A percentile compares a stretch with the other conserved stretches of the same genome.
Conservation (phyloP, 176 grass and related monocot genomes). For the Alopecurus myosuroides region DNA sequence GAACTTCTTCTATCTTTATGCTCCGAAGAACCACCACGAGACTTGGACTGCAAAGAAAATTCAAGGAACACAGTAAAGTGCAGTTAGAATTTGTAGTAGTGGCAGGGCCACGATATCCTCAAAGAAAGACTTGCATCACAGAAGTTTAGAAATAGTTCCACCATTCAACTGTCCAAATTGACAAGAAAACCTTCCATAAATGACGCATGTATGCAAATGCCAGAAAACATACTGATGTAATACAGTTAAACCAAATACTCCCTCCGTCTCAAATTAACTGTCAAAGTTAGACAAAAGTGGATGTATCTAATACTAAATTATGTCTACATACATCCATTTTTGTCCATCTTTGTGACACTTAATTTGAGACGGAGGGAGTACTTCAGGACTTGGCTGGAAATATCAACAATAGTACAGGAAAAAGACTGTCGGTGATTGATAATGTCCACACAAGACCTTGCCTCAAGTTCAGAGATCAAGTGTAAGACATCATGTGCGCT, state of each 20-base stretch:
- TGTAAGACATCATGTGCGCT: conserved; percentile 50
- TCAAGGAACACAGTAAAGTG: background rate
- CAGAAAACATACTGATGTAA: background rate
- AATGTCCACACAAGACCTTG: conserved; percentile 58
- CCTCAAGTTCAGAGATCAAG: conserved; percentile 74
- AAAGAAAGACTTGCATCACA: background rate
- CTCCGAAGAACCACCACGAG: conserved; percentile 7
- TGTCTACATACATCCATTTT: too few relatives aligned
- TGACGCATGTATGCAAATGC: background rate
- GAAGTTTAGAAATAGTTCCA: conserved; percentile 1
- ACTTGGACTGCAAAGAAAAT: conserved; percentile 35
- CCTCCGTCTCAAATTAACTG: too few relatives aligned
- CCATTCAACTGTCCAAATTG: background rate
- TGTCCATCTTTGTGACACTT: too few relatives aligned
- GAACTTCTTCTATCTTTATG: conserved; percentile 9
- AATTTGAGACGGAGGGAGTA: too few relatives aligned
- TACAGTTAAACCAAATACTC: background rate
- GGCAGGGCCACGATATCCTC: background rate
- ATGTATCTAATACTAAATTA: too few relatives aligned
- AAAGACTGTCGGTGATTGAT: conserved; percentile 43
- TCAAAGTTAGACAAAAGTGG: too few relatives aligned
- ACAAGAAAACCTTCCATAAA: background rate
- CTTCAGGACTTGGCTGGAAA: background rate
- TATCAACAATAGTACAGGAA: background rate
- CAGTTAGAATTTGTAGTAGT: background rate